phyloP scores from a whole-genome alignment of 192 early-diverging fungal genomes.

The Podila epicladia region DNA sequence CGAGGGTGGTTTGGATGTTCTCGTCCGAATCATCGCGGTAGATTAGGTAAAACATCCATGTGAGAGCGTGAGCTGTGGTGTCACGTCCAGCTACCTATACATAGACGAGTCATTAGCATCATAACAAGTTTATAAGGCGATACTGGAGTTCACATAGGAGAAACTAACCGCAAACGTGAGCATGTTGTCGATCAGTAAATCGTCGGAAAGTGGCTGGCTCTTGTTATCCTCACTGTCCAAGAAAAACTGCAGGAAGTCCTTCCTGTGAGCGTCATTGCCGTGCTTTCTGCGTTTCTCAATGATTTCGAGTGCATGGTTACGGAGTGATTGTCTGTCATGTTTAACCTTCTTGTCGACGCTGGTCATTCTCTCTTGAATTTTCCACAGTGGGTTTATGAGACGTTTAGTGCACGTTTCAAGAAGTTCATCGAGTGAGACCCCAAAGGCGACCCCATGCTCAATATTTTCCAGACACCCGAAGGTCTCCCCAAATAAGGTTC shows the following conservation, averaged over 20 bases:
- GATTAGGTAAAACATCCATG: slow-evolving; percentile 62
- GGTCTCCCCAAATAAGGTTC: too few relatives aligned
- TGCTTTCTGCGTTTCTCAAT: slow-evolving; percentile 34
- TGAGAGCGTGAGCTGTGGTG: slow-evolving; percentile 46
- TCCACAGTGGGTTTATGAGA: slow-evolving; percentile 25
- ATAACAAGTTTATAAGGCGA: too few relatives aligned
- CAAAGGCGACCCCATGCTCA: slow-evolving; percentile 37
- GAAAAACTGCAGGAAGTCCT: slow-evolving; percentile 53
- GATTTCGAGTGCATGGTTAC: slow-evolving; percentile 10
- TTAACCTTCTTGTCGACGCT: slow-evolving; percentile 12
- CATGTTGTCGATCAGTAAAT: slow-evolving; percentile 56
- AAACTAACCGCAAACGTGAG: slow-evolving; percentile 55
- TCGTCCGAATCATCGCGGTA: slow-evolving; percentile 48
- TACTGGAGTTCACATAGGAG: too few relatives aligned
- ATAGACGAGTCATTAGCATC: too few relatives aligned
- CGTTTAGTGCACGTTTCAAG: slow-evolving; percentile 18
- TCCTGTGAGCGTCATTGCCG: slow-evolving; percentile 2
- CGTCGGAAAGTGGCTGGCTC: slow-evolving; percentile 43
- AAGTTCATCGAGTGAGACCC: slow-evolving; percentile 55
- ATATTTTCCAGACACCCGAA: not conserved
- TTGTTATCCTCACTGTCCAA: slow-evolving; percentile 44
- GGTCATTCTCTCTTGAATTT: slow-evolving; percentile 22
- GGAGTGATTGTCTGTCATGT: slow-evolving; percentile 5
- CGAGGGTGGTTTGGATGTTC: slow-evolving; percentile 23
- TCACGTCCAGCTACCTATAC: too few relatives aligned